These are phyloP conservation scores for Chlamydomonas urium DNA, from an alignment of 139 green algal species.

Conservation along the genomic window DNA sequence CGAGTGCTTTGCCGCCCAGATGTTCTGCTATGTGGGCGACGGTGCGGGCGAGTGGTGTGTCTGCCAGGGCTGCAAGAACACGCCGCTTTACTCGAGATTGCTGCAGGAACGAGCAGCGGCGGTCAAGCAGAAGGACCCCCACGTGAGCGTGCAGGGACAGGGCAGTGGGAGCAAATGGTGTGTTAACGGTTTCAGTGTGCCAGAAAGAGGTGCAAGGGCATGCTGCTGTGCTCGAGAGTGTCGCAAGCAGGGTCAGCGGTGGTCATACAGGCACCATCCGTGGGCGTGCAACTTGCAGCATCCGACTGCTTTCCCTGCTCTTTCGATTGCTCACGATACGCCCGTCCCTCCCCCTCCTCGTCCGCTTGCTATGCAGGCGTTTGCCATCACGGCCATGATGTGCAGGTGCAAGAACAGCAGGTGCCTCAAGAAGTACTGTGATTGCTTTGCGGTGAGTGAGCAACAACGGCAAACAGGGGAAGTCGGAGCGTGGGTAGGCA, in stretches of 20 bases:
- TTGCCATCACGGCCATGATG: conserved; percentile 2
- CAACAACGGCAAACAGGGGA: no score
- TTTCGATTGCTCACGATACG: no score
- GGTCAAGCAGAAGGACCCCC: conserved; percentile 5
- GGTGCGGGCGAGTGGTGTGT: neutral
- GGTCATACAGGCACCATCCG: neutral
- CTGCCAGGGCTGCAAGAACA: conserved; percentile 14
- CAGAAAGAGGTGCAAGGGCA: neutral
- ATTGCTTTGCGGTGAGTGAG: no score
- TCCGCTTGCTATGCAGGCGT: conserved; percentile 16
- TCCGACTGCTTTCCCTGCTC: neutral
- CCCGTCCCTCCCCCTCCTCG: neutral
- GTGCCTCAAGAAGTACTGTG: conserved; percentile 98
- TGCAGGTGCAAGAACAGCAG: conserved; percentile 26
- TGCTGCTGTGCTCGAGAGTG: neutral
- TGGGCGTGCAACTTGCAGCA: neutral
- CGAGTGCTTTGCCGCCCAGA: conserved; percentile 35
- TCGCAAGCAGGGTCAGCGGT: neutral
- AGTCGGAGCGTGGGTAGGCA: no score
- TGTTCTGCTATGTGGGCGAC: no score
- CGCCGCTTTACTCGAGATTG: neutral
- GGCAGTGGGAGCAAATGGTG: neutral
- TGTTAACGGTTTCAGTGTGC: neutral
- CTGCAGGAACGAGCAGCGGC: neutral
- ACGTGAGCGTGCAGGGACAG: neutral